phyloP scores from a whole-genome alignment of 1,284 basidiomycete species.

The Microstroma glucosiphilum region DNA sequence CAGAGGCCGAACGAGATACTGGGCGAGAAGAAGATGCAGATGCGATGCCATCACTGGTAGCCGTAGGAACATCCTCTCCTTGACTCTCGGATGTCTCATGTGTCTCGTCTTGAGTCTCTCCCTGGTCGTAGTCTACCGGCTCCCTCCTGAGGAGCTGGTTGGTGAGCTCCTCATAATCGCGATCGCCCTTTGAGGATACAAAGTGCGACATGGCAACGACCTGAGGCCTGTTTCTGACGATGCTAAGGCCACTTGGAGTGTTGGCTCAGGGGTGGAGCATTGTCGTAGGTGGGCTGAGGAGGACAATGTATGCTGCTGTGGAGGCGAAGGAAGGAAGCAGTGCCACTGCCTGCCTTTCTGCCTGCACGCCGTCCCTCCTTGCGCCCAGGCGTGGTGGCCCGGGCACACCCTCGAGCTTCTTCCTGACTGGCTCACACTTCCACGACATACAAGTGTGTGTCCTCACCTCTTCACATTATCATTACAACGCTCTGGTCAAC shows the following conservation, averaged over 20 bases:
- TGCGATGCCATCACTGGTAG: conserved; percentile 12
- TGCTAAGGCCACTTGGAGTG: neutral
- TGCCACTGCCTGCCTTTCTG: no score
- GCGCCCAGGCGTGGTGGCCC: no score
- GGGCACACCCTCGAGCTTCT: no score
- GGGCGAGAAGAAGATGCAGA: conserved; percentile 1
- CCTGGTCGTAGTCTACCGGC: conserved; percentile 18
- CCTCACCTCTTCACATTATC: no score
- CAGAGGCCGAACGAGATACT: neutral
- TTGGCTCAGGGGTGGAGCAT: neutral
- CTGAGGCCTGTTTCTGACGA: neutral
- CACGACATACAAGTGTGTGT: no score
- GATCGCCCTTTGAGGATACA: conserved; percentile 33
- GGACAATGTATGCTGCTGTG: no score
- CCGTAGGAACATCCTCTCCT: conserved; percentile 11
- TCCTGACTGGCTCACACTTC: no score
- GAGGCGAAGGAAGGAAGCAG: no score
- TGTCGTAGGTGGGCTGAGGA: neutral
- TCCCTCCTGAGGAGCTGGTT: conserved; percentile 35
- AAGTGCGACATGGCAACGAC: conserved; percentile 40
- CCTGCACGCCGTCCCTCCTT: no score
- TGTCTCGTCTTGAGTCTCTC: conserved; percentile 14
- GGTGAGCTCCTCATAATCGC: conserved; percentile 41
- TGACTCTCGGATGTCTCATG: conserved; percentile 4
- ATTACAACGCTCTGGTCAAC: no score